A percentile compares a stretch with the other conserved stretches of the same genome.
phyloP scores from a whole-genome alignment of 2,329 filamentous ascomycete genomes.

The Fusarium duplospermum region DNA sequence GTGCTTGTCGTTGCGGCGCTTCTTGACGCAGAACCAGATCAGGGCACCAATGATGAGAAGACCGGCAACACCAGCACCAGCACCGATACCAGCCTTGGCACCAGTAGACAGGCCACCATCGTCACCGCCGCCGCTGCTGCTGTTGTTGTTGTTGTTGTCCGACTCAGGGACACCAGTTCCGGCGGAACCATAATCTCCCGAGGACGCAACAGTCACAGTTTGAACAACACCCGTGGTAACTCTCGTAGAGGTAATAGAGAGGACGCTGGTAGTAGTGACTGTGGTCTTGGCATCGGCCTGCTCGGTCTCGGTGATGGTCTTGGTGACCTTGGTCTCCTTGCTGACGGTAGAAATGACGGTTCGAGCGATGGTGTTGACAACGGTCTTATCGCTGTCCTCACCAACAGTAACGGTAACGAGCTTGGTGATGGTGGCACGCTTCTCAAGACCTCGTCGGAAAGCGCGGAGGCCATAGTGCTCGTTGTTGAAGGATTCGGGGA shows the following conservation, averaged over 20 bases:
- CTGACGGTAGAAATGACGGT: constrained; percentile 49
- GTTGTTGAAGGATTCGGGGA: constrained; percentile 22
- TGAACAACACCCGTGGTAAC: constrained; percentile 47
- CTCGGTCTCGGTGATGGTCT: constrained; percentile 48
- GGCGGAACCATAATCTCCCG: constrained; percentile 39
- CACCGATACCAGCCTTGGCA: constrained; percentile 59
- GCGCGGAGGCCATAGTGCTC: constrained; percentile 32
- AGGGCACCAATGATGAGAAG: constrained; percentile 48
- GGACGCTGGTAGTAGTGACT: constrained; percentile 52
- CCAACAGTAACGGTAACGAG: constrained; percentile 48
- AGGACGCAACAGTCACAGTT: constrained; percentile 44
- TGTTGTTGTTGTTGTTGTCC: constrained; percentile 17
- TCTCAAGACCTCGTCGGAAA: constrained; percentile 43
- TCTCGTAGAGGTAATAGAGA: constrained; percentile 49
- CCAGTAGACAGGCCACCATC: constrained; percentile 53
- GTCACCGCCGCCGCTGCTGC: constrained; percentile 19
- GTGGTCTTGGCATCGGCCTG: constrained; percentile 53
- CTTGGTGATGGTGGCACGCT: constrained; percentile 50
- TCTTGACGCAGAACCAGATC: constrained; percentile 47
- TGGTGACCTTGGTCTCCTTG: constrained; percentile 43
- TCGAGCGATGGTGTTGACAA: constrained; percentile 46
- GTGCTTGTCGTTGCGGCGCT: constrained; percentile 46
- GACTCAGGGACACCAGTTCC: constrained; percentile 23
- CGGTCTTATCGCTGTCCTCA: constrained; percentile 37
- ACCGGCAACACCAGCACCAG: constrained; percentile 52